Evolutionary conservation across 805 yeast species (phyloP), one percentile per base, ranked within the genome.

Genomic region (Pichia occidentalis): DNA sequence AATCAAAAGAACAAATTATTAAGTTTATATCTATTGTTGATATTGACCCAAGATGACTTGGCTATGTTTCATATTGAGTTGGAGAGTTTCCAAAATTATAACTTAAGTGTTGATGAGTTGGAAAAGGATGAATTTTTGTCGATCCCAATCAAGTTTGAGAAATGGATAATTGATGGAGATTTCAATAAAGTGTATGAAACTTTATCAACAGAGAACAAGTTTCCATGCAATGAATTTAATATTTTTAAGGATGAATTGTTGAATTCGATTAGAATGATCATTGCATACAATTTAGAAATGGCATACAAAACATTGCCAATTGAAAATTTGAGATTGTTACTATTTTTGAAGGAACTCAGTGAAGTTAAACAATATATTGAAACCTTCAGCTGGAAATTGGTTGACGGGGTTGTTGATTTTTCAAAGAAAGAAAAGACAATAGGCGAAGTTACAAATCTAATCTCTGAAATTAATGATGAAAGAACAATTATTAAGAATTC

Each of bases 101-200:
- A 57, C 16, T 38, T 66, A 52, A 51, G 56, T 57, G 44, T 62
- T 31, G 68, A 64, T 44, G 69, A 70, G 37, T 65, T 75, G 44
- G 90, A 85, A 49, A 67, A 70, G 24, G 95, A 85, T 57, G 67
- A 71, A 48, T 85, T 71, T 57, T 67, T 90, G 49, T 73, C 76
- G 33, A 87, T 87, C 57, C 97, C 97, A 18, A 79, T 90, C 37
- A 78, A 79, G 49, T 77, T 92, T 51, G 97, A 92, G 59, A 79
- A 85, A 48, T 85, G 94, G 82, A 73, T 92, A 48, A 86, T 90
- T 81, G 97, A 92, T 63, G 98, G 98, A 29, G 83, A 90, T 47
- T 92, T 88, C 61, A 92, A 86, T 60, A 85, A 85, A 60, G 90
- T 88, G 32, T 84, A 92, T 82, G 80, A 75, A 49, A 70, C 84